phyloP scores from a whole-genome alignment of 352 stramenopile genomes.

The Phytophthora brassicae region DNA sequence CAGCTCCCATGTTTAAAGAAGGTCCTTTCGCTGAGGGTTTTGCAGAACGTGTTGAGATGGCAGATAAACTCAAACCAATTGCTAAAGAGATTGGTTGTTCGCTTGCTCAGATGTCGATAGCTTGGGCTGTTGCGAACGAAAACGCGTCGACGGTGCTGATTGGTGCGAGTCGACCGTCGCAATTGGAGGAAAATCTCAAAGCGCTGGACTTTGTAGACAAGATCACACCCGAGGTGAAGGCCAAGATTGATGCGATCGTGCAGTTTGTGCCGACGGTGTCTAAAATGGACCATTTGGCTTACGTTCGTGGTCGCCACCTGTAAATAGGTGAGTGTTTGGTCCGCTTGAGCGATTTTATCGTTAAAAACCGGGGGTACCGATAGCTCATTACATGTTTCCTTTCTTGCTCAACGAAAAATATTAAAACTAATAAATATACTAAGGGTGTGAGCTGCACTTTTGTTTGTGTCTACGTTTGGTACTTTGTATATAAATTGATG shows the following conservation, averaged over 20 bases:
- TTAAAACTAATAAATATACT: no score
- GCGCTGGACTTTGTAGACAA: slow-evolving; percentile 12
- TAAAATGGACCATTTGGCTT: no score
- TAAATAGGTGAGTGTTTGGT: no score
- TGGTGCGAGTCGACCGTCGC: slow-evolving; percentile 1
- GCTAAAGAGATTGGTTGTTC: slow-evolving; percentile 6
- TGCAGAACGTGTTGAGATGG: slow-evolving; percentile 1
- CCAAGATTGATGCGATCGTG: background rate
- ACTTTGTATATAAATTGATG: no score
- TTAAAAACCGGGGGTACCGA: no score
- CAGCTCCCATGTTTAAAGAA: no score
- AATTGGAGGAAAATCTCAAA: slow-evolving; percentile 3
- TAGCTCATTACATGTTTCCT: no score
- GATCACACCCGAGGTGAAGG: slow-evolving; percentile 1
- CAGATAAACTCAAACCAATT: slow-evolving; percentile 12
- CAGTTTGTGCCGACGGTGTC: no score
- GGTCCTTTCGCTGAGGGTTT: background rate
- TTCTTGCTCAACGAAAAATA: no score
- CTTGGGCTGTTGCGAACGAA: slow-evolving; percentile 5
- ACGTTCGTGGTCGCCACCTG: background rate
- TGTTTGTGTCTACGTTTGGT: no score
- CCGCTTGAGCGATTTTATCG: no score
- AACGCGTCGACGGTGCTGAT: slow-evolving; percentile 2
- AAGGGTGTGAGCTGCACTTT: no score
- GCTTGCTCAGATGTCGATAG: slow-evolving; percentile 1